Base-by-base conservation (phyloP, 805 yeast species). In the Cyberlindnera galapagoensis region DNA sequence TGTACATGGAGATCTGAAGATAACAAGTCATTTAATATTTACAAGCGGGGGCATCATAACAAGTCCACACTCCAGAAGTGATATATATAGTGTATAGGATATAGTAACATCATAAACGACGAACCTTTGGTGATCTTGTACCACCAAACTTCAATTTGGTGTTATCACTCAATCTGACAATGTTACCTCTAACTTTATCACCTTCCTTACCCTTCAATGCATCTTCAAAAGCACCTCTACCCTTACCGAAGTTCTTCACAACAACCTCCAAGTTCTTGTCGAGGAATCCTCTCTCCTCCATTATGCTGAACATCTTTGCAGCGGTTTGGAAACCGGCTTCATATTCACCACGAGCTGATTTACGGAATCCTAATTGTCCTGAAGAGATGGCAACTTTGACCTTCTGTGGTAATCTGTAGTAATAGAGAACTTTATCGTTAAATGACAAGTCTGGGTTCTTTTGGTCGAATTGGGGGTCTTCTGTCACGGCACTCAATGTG, bases 161-260 rank as follows among this genome's bases (percentile, higher is more conserved):
- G 43, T 71, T 68, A 51, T 90, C 97, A 30, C 81, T 70, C 20
- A 90, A 62, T 49, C 87, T 74, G 21, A 71, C 69, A 23, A 92
- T 71, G 34, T 71, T 65, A n/a, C 70, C 68, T 52, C 85, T 72
- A 24, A 92, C 65, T 20, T 65, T 59, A 25, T 68, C 60, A 33
- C 97, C 97, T 64, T 90, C 97, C 54, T 82, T 83, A 47, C 97
- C 96, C 48, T 74, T 74, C 43, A 90, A 69, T 2, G 94, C 95
- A 33, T 77, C 79, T 35, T 76, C 62, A 45, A 92, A 88, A 2
- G 95, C 95, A 40, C 75, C 77, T 58, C 97, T 74, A 25, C 95
- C 95, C 52, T 83, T 83, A 33, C 96, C 95, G 46, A 80, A 86
- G 44, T 84, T 84, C 44, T 78, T 77, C 47, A 87, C 64, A 14